These are phyloP conservation scores for Coemansia sp. DNA, from an alignment of 192 early-diverging fungal genomes.

Conservation along the genomic window DNA sequence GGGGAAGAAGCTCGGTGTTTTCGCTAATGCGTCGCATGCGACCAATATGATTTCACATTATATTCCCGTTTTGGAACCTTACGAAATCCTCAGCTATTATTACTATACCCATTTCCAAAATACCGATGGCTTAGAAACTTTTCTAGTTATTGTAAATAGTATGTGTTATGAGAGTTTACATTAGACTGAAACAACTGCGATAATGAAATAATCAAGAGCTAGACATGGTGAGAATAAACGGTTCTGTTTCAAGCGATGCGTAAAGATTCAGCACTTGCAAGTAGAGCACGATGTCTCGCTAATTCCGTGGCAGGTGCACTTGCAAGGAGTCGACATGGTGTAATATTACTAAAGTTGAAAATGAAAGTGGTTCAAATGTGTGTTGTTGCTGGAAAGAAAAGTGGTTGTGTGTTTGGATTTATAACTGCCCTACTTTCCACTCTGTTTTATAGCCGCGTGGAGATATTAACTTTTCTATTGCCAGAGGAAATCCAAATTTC, in stretches of 20 bases:
- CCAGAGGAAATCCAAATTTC: neutral
- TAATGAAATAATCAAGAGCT: neutral
- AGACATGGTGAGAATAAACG: neutral
- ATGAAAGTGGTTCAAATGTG: neutral
- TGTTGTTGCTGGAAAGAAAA: neutral
- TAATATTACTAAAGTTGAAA: neutral
- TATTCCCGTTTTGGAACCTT: neutral
- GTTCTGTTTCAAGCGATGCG: neutral
- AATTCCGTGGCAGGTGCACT: neutral
- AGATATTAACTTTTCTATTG: neutral
- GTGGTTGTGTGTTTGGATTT: neutral
- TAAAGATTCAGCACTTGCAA: neutral
- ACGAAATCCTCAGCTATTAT: too few relatives aligned
- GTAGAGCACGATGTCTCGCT: constrained; percentile 51
- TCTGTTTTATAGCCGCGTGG: neutral
- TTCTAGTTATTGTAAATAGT: neutral
- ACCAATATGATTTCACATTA: too few relatives aligned
- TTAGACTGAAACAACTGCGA: neutral
- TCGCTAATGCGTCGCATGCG: too few relatives aligned
- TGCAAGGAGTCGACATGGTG: neutral
- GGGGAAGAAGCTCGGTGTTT: too few relatives aligned
- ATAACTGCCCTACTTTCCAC: neutral
- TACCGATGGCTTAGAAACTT: neutral
- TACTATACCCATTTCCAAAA: too few relatives aligned
- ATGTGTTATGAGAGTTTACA: neutral